A percentile compares a stretch with the other conserved stretches of the same genome.
phyloP scores from a whole-genome alignment of 306 rosid genomes.

The Acacia crassicarpa region DNA sequence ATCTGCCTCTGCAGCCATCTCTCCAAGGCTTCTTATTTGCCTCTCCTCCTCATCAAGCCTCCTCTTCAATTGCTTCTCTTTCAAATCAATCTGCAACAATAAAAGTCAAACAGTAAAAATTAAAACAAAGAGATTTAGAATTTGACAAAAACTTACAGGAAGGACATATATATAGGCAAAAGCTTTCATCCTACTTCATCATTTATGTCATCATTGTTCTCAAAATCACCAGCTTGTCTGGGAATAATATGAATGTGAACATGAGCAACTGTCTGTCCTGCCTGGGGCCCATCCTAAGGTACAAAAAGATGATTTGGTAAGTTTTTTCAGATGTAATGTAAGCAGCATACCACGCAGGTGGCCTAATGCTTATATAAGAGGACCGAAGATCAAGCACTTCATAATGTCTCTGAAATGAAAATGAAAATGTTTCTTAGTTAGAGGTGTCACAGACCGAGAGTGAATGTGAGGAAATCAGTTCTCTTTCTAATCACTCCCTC shows the following conservation, averaged over 20 bases:
- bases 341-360: not conserved
- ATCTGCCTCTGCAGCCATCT: conserved; percentile 82
- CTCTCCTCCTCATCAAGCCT: conserved; percentile 88
- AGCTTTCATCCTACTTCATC: conserved; percentile 59
- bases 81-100: conserved; percentile 64
- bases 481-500: not conserved
- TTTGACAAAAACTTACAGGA: conserved; percentile 7
- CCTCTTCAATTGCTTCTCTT: conserved; percentile 74
- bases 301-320: conserved; percentile 29
- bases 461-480: not conserved
- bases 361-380: not conserved
- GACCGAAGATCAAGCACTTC: no score
- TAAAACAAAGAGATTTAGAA: conserved; percentile 1
- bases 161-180: not conserved
- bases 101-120: conserved; percentile 4
- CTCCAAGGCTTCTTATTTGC: conserved; percentile 69
- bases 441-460: not conserved
- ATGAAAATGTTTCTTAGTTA: not conserved
- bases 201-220: conserved; percentile 80
- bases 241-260: conserved; percentile 91
- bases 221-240: conserved; percentile 61
- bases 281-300: conserved; percentile 82
- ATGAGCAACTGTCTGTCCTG: conserved; percentile 88
- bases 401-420: no score
- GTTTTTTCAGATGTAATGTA: conserved; percentile 1